These are phyloP conservation scores for Multifurca ochricompacta DNA, from an alignment of 768 basidiomycete genomes.

Conservation along the genomic window DNA sequence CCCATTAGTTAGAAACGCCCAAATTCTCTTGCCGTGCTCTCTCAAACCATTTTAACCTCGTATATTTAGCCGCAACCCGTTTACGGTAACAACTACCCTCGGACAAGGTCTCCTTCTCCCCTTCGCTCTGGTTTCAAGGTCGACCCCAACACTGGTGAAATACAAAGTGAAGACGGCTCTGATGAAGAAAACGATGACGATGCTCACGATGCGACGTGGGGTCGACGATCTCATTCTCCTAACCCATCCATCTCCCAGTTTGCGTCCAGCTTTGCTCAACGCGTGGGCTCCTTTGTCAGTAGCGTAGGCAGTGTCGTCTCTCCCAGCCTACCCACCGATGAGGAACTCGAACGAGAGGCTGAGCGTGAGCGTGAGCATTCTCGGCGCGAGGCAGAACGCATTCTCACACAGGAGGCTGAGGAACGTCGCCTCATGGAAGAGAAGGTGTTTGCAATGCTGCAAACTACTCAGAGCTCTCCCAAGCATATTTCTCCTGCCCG, in stretches of 20 bases:
- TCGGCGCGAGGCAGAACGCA: constrained; percentile 70
- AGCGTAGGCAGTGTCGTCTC: constrained; percentile 34
- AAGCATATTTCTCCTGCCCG: constrained; percentile 53
- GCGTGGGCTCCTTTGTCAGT: constrained; percentile 60
- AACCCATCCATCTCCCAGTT: constrained; percentile 66
- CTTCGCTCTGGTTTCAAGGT: constrained; percentile 56
- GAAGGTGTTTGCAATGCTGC: constrained; percentile 69
- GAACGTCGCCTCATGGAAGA: constrained; percentile 65
- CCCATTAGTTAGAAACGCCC: not conserved
- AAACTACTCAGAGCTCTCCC: constrained; percentile 31
- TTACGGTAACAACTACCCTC: constrained; percentile 28
- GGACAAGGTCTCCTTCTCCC: constrained; percentile 60
- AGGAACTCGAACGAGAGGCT: constrained; percentile 76
- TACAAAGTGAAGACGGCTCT: constrained; percentile 36
- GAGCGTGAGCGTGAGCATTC: constrained; percentile 68
- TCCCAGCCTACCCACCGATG: constrained; percentile 51
- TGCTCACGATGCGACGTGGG: constrained; percentile 32
- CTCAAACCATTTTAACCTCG: constrained; percentile 5
- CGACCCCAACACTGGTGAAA: constrained; percentile 45
- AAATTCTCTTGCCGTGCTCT: constrained; percentile 12
- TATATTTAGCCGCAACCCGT: constrained; percentile 41
- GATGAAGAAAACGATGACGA: constrained; percentile 39
- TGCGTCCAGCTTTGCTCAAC: constrained; percentile 67
- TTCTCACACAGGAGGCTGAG: constrained; percentile 62
- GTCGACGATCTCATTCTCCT: constrained; percentile 50